These are phyloP conservation scores for Cladophialophora carrionii DNA, from an alignment of 2,329 filamentous ascomycete species.

Conservation along the genomic window DNA sequence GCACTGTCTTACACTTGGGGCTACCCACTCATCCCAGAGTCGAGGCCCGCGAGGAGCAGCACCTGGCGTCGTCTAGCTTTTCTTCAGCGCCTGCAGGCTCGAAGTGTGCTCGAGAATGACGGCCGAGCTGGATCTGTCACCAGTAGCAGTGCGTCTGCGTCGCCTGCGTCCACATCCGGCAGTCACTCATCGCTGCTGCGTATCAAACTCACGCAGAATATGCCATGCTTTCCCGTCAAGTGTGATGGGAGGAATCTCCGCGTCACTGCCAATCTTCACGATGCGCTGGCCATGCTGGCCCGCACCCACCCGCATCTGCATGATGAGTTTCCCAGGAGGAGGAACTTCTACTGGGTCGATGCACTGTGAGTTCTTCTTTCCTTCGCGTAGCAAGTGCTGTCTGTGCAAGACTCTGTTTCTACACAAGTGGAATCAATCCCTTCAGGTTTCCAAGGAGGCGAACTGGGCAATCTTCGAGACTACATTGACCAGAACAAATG, in stretches of 20 bases:
- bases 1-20: conserved; percentile 22
- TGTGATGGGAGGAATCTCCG: conserved; percentile 17
- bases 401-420: background rate
- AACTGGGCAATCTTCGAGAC: background rate
- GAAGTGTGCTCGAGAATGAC: conserved; percentile 11
- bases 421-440: background rate
- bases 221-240: conserved; percentile 17
- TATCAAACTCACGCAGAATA: conserved; percentile 13
- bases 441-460: background rate
- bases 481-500: background rate
- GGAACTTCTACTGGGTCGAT: conserved; percentile 33
- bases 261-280: conserved; percentile 18
- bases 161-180: background rate
- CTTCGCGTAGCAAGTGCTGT: background rate
- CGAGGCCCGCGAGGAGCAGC: conserved; percentile 7
- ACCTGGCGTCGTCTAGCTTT: conserved; percentile 19
- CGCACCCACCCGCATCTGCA: background rate
- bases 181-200: background rate
- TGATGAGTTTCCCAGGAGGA: background rate
- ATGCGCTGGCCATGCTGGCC: conserved; percentile 11
- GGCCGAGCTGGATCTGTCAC: background rate
- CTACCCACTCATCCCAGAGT: conserved; percentile 20
- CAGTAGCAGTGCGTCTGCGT: background rate
- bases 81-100: conserved; percentile 13
- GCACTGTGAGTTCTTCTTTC: conserved; percentile 18